phyloP scores from a whole-genome alignment of 768 basidiomycete genomes.

The Pholiota microspora region DNA sequence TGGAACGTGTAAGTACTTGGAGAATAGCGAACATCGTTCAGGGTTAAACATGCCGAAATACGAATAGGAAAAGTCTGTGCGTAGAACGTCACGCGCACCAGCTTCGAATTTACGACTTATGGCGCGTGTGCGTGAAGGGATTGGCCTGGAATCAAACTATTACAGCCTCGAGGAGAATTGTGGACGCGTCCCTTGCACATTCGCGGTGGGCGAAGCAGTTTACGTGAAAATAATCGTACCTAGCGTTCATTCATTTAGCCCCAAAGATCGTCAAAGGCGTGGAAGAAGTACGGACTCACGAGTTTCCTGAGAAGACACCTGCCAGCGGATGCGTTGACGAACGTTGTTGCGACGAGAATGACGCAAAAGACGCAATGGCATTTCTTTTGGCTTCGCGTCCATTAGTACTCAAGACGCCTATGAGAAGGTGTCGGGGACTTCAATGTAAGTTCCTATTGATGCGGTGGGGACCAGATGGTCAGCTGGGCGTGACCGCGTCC shows the following conservation, averaged over 20 bases:
- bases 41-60: not conserved
- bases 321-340: not conserved
- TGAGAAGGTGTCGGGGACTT: not conserved
- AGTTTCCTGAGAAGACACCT: too few relatives aligned
- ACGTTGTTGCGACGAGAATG: not conserved
- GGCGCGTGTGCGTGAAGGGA: not conserved
- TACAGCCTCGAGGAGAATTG: not conserved
- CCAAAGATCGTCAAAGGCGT: not conserved
- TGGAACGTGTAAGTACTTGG: not conserved
- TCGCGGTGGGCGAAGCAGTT: not conserved
- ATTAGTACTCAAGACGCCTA: not conserved
- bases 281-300: not conserved
- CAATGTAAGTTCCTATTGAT: not conserved
- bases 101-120: not conserved
- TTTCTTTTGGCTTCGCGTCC: not conserved
- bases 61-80: not conserved
- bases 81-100: not conserved
- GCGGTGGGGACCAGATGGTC: slow-evolving; percentile 6
- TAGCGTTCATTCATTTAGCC: not conserved
- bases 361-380: not conserved
- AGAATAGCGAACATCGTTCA: not conserved
- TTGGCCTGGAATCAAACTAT: too few relatives aligned
- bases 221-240: not conserved
- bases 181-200: not conserved
- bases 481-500: not conserved